Conservation (phyloP, 805 yeast genomes). For the Scheffersomyces spartinae region DNA sequence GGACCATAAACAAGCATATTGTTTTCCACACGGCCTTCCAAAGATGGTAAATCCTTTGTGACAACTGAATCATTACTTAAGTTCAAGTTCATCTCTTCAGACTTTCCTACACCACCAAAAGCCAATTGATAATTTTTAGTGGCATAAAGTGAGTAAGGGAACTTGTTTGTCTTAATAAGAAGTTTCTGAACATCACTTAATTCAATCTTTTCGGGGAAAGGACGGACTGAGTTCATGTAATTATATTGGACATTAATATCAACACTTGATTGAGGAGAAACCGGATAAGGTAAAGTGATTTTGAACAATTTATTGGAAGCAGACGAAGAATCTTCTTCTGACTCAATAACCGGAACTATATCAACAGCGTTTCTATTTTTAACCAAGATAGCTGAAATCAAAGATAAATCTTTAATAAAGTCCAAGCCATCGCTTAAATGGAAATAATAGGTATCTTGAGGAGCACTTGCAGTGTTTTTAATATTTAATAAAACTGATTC, state of each 20-base stretch:
- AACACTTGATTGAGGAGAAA: constrained; percentile 49
- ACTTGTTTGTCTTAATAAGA: constrained; percentile 40
- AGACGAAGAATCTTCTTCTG: neutral
- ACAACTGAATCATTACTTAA: constrained; percentile 4
- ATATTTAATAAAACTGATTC: constrained; percentile 47
- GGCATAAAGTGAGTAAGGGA: constrained; percentile 49
- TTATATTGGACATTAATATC: constrained; percentile 39
- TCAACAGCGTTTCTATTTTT: constrained; percentile 12
- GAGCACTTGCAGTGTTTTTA: constrained; percentile 44
- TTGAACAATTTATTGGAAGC: constrained; percentile 28
- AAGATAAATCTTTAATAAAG: constrained; percentile 28
- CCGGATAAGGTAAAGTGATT: constrained; percentile 48
- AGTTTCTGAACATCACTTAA: constrained; percentile 55
- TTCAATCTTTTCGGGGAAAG: constrained; percentile 53
- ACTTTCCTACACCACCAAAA: constrained; percentile 34
- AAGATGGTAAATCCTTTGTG: constrained; percentile 13
- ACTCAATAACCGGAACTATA: constrained; percentile 3
- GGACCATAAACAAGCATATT: constrained; percentile 47
- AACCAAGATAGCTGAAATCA: constrained; percentile 25
- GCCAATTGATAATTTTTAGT: constrained; percentile 37
- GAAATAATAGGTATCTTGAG: constrained; percentile 45
- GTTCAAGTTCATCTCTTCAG: constrained; percentile 34
- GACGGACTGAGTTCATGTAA: constrained; percentile 34
- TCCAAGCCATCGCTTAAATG: constrained; percentile 43
- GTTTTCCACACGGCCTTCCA: constrained; percentile 26